Evolutionary conservation across 371 early-diverging fungal species (phyloP).

Genomic region (Mycotypha africana): DNA sequence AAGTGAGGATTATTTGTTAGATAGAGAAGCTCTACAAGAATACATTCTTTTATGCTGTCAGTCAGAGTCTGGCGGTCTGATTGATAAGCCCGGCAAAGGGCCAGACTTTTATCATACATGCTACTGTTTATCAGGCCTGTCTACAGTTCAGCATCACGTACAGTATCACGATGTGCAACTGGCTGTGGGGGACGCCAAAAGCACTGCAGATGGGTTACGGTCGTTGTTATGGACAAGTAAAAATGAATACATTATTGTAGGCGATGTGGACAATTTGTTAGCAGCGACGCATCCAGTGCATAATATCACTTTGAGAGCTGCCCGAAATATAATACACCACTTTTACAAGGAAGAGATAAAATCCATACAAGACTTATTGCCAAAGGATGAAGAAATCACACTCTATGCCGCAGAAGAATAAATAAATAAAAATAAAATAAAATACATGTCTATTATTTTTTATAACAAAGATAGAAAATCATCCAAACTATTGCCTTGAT

Average conservation of each 20-base stretch:
- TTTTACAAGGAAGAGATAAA: slow-evolving; percentile 27
- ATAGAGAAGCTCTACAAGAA: slow-evolving; percentile 75
- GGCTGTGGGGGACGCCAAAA: too few relatives aligned
- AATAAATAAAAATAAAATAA: too few relatives aligned
- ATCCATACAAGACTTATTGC: slow-evolving; percentile 13
- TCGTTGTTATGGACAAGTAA: slow-evolving; percentile 33
- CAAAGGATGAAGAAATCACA: slow-evolving; percentile 34
- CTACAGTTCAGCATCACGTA: slow-evolving; percentile 53
- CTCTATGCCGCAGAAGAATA: too few relatives aligned
- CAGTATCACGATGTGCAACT: slow-evolving; percentile 18
- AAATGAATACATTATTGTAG: slow-evolving; percentile 41
- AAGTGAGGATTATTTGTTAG: slow-evolving; percentile 38
- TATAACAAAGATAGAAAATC: slow-evolving; percentile 36
- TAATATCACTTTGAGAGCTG: slow-evolving; percentile 38
- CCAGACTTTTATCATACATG: slow-evolving; percentile 96
- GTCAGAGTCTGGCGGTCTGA: slow-evolving; percentile 72
- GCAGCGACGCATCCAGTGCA: slow-evolving; percentile 60
- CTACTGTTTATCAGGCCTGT: slow-evolving; percentile 87
- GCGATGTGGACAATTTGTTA: slow-evolving; percentile 50
- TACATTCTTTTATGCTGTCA: slow-evolving; percentile 90
- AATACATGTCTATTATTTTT: background rate
- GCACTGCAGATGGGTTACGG: slow-evolving; percentile 25
- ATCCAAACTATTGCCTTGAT: slow-evolving; percentile 3
- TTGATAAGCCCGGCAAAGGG: slow-evolving; percentile 85
- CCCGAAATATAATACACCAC: slow-evolving; percentile 36